Evolutionary conservation across 495 filamentous ascomycete species (phyloP).

Genomic region (Barbatosphaeria neglecta): DNA sequence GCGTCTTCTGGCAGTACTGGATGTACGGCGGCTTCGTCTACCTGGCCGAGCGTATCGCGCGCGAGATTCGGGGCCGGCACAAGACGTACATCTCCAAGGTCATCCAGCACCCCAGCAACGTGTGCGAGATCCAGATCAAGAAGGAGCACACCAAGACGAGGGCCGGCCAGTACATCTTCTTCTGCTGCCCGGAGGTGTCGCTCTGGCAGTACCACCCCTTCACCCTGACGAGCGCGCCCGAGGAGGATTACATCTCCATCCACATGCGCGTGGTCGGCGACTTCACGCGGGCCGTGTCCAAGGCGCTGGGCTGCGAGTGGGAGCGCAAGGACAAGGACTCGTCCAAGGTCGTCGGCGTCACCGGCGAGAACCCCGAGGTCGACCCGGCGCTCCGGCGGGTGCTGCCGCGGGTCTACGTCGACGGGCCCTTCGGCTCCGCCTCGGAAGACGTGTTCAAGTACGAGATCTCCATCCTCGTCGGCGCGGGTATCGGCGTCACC

Average conservation of each 20-base stretch:
- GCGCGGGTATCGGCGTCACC: conserved; percentile 63
- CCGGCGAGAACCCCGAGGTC: conserved; percentile 43
- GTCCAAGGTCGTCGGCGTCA: conserved; percentile 54
- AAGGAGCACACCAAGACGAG: conserved; percentile 66
- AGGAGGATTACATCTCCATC: conserved; percentile 74
- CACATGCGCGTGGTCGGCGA: conserved; percentile 63
- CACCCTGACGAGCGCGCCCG: conserved; percentile 65
- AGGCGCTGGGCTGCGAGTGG: conserved; percentile 58
- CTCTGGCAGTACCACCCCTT: conserved; percentile 74
- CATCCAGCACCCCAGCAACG: conserved; percentile 72
- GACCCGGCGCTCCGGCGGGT: conserved; percentile 59
- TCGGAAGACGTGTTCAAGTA: conserved; percentile 73
- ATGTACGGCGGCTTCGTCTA: conserved; percentile 65
- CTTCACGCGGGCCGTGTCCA: conserved; percentile 54
- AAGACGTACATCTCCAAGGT: conserved; percentile 74
- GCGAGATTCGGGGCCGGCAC: conserved; percentile 60
- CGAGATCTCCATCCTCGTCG: conserved; percentile 56
- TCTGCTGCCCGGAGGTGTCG: conserved; percentile 71
- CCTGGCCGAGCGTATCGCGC: conserved; percentile 54
- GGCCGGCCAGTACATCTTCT: conserved; percentile 72
- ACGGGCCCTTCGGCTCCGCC: conserved; percentile 68
- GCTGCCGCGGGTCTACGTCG: conserved; percentile 63
- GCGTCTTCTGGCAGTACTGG: conserved; percentile 75
- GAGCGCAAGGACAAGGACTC: conserved; percentile 41
- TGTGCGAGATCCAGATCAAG: conserved; percentile 78